Base-by-base conservation (phyloP, 768 basidiomycete species). In the Butyriboletus loyo region DNA sequence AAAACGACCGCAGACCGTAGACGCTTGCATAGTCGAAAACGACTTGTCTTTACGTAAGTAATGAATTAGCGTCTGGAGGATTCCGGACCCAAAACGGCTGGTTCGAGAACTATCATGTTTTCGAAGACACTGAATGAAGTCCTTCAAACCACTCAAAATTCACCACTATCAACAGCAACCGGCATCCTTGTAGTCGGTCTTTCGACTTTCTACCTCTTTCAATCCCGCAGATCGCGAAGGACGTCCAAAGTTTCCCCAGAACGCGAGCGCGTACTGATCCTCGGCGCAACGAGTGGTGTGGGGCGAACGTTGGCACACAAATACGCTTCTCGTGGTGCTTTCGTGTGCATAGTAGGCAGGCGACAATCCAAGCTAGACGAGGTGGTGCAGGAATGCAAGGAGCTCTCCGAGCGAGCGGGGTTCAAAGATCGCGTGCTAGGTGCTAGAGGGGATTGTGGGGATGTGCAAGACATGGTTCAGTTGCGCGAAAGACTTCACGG, bases 221-320 rank as follows among this genome's bases (percentile, higher is more conserved):
- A 34, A 15, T 53, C 52, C 10, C 52, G 56, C 2, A 47, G 63
- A 11, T 60, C 58, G 0, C 63, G 50, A 36, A 74, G 79, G 28
- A 65, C 64, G 3, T 46, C 54, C 24, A 73, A 71, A 49, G 58
- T 87, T 8, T 62, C 73, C 8, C 72, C 66, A n/a, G 49, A 49
- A 1, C 55, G 74, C 3, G 93, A 96, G 64, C 82, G 90, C 0
- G 86, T 94, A 7, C 66, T 97, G 2, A 74, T 97, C 43, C 67
- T 97, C 7, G 94, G 94, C 6, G 92, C 87, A 1, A 87, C 89
- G 2, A 86, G 86, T 42, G 94, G 94, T 0, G 83, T 96, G 24
- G 94, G 94, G 1, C 77, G 79, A 38, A 74, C 79, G 5, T 72
- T 95, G 39, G 90, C 91, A 1, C 72, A 76, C 13, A 72, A 78